Evolutionary conservation across 2,329 filamentous ascomycete genomes (phyloP), one percentile per base, ranked within the genome.

Genomic region (Colletotrichum camelliae): DNA sequence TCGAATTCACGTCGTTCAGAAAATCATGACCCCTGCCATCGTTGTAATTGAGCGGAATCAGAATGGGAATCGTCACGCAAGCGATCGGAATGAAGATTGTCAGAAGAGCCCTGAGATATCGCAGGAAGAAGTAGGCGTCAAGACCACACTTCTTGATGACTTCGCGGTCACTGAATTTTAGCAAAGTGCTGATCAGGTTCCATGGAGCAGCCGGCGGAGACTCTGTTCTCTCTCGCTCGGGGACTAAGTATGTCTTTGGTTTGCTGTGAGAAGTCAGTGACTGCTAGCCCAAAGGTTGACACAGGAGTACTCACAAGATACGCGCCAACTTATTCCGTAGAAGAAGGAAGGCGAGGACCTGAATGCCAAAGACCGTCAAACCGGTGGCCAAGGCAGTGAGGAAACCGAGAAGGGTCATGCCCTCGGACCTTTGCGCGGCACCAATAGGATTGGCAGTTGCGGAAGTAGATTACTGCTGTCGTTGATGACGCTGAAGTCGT

Each of bases 91-190:
- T 86, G 83, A 99, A 98, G 77, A 99, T 98, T 82, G 98, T 93
- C 58, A 98, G 90, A 7, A 98, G 91, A 84, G 81, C 90, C 78
- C 91, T 91, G 16, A 92, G 90, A 81, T 98, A 99, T 77, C 97
- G 94, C 1, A 99, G 89, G 84, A 99, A 99, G 87, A 98, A 98
- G 86, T 98, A 99, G 81, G 96, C 96, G 83, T 99, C 97, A 12
- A 99, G 91, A 21, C 97, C 97, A 79, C 96, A 98, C 84, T 98
- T 98, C 69, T 96, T 94, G 80, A 99, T 98, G 79, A 99, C 92
- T 79, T 98, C 95, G 15, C 95, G 89, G 77, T 95, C 90, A 88
- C 92, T 84, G 86, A 95, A 86, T 87, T 93, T 84, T 86, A 94
- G 88, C 89, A 98, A 78, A 87, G 87, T 82, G 84, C 90, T 82